Conservation (phyloP, 768 basidiomycete genomes). For the Lactifluus piperatus region DNA sequence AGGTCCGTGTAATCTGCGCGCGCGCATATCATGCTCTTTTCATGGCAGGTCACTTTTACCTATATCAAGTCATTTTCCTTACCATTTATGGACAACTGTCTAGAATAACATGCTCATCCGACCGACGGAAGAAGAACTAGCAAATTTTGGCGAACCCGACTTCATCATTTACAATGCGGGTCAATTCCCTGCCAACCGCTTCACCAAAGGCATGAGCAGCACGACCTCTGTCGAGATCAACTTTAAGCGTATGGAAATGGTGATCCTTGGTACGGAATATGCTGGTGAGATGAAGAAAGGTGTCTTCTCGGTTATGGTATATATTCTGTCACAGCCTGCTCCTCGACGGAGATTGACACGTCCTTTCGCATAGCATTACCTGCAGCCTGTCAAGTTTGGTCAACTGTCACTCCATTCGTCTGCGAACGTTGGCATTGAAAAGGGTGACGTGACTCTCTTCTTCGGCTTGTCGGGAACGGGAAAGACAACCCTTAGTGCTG, state of each 20-base stretch:
- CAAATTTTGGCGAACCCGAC: slow-evolving; percentile 93
- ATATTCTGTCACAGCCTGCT: slow-evolving; percentile 14
- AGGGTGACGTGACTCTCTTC: slow-evolving; percentile 93
- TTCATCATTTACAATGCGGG: slow-evolving; percentile 99
- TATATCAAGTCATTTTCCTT: neutral
- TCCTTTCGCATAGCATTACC: slow-evolving; percentile 61
- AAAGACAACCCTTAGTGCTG: slow-evolving; percentile 97
- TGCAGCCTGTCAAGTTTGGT: slow-evolving; percentile 97
- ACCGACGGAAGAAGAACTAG: slow-evolving; percentile 89
- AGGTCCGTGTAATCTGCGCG: slow-evolving; percentile 98
- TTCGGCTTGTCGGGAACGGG: slow-evolving; percentile 98
- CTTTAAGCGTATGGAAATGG: slow-evolving; percentile 99
- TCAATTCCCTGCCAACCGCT: slow-evolving; percentile 98
- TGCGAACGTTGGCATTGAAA: slow-evolving; percentile 86
- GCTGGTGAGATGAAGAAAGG: slow-evolving; percentile 99
- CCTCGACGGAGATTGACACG: slow-evolving; percentile 9
- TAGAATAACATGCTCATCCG: slow-evolving; percentile 99
- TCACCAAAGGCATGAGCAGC: slow-evolving; percentile 99
- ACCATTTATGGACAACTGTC: neutral
- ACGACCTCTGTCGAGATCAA: slow-evolving; percentile 99
- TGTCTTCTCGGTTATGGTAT: slow-evolving; percentile 95
- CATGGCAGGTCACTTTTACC: slow-evolving; percentile 58
- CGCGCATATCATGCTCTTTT: slow-evolving; percentile 98
- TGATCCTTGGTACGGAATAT: slow-evolving; percentile 97
- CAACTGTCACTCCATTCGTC: slow-evolving; percentile 97